A percentile compares a stretch with the other conserved stretches of the same genome.
Evolutionary conservation across 768 basidiomycete genomes (phyloP).

Genomic region (Fomitopsis pulvina): DNA sequence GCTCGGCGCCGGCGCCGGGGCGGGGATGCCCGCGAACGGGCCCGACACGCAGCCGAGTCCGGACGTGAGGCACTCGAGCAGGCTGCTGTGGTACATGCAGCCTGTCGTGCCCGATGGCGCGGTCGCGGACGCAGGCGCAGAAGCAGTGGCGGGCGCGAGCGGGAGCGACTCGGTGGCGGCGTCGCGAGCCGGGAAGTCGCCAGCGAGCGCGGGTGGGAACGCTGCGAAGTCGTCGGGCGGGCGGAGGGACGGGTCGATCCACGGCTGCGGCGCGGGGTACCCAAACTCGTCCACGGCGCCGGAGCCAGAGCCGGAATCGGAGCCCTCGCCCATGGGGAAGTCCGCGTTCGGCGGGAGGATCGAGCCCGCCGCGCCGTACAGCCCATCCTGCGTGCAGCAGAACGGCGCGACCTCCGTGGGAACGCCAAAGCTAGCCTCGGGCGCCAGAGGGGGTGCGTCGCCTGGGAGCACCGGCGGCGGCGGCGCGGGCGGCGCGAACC

Average conservation of each 20-base stretch:
- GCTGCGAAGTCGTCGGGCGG: constrained; percentile 2
- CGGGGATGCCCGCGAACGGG: neutral
- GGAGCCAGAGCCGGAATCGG: neutral
- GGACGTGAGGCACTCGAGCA: constrained; percentile 12
- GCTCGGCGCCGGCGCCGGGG: neutral
- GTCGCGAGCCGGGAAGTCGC: neutral
- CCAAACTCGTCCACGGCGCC: neutral
- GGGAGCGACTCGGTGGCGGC: neutral
- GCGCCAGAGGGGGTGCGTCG: neutral
- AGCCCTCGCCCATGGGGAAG: neutral
- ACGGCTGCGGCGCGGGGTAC: neutral
- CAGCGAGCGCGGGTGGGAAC: neutral
- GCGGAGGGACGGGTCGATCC: constrained; percentile 12
- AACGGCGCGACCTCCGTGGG: neutral
- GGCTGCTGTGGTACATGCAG: constrained; percentile 12
- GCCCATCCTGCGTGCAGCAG: constrained; percentile 1
- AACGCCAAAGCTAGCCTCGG: neutral
- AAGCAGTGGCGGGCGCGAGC: neutral
- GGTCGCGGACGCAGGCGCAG: neutral
- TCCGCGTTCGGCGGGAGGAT: neutral
- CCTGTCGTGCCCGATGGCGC: constrained; percentile 8
- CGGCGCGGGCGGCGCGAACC: neutral
- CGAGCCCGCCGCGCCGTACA: neutral
- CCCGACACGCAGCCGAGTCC: constrained; percentile 7
- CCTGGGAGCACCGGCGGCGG: neutral